phyloP scores from a whole-genome alignment of 164 flowering plant species.

The Magnolia officinalis region DNA sequence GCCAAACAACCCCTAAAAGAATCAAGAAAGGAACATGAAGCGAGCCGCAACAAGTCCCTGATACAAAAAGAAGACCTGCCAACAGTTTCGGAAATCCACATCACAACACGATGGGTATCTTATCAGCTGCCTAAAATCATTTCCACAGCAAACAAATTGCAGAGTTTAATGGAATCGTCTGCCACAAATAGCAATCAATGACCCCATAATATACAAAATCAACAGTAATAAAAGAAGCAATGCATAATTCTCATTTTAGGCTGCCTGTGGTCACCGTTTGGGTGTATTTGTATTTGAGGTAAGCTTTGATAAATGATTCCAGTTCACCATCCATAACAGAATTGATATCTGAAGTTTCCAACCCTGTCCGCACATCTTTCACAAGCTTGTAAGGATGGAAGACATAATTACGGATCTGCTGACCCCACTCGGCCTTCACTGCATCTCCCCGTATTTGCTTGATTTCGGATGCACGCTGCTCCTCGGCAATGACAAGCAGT shows the following conservation, averaged over 20 bases:
- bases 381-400: constrained; percentile 99
- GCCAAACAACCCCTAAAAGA: too few relatives aligned
- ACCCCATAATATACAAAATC: too few relatives aligned
- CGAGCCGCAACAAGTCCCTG: too few relatives aligned
- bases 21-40: too few relatives aligned
- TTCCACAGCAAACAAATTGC: too few relatives aligned
- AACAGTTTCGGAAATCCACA: too few relatives aligned
- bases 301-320: constrained; percentile 81
- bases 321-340: constrained; percentile 99
- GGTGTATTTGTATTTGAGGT: constrained; percentile 72
- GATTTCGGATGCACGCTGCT: constrained; percentile 94
- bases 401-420: constrained; percentile 92
- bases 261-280: constrained; percentile 18
- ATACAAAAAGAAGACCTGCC: too few relatives aligned
- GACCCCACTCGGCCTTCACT: constrained; percentile 99
- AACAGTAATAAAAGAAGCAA: too few relatives aligned
- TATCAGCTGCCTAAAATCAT: too few relatives aligned
- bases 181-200: too few relatives aligned
- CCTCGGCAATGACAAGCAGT: constrained; percentile 83
- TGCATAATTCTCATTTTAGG: neutral
- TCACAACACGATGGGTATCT: too few relatives aligned
- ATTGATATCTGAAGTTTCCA: constrained; percentile 72
- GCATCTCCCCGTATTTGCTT: constrained; percentile 89
- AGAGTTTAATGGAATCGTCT: too few relatives aligned
- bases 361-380: constrained; percentile 82